Conservation (phyloP, 2,329 filamentous ascomycete species). For the Fusarium sp. region DNA sequence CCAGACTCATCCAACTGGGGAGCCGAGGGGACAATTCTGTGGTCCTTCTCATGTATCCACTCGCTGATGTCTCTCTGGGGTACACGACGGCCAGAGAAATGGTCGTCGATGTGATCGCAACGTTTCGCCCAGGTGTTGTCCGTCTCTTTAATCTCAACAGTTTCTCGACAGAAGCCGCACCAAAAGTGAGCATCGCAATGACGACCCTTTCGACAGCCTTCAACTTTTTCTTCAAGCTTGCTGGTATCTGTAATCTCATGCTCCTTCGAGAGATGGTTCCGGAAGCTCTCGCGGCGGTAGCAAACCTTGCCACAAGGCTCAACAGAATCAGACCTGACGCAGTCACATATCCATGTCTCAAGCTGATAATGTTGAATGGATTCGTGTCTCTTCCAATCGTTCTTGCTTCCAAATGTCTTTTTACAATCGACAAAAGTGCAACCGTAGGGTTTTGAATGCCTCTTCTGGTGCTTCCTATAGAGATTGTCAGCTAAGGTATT, state of each 20-base stretch:
- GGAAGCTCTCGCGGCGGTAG: slow-evolving; percentile 67
- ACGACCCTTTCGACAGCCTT: slow-evolving; percentile 68
- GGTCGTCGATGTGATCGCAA: slow-evolving; percentile 78
- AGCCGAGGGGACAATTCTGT: not conserved
- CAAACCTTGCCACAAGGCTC: slow-evolving; percentile 66
- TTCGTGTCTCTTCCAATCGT: slow-evolving; percentile 94
- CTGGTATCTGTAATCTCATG: slow-evolving; percentile 53
- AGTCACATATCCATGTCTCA: slow-evolving; percentile 77
- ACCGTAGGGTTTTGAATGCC: slow-evolving; percentile 82
- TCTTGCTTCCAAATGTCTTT: slow-evolving; percentile 88
- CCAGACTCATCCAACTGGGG: not conserved
- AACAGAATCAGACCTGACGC: slow-evolving; percentile 34
- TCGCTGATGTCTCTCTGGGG: slow-evolving; percentile 58
- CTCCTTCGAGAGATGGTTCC: slow-evolving; percentile 65
- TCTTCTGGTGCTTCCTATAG: slow-evolving; percentile 81
- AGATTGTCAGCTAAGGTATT: slow-evolving; percentile 17
- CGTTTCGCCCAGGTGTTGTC: slow-evolving; percentile 65
- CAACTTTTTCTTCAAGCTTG: slow-evolving; percentile 55
- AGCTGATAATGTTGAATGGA: slow-evolving; percentile 77
- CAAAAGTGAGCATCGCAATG: slow-evolving; percentile 76
- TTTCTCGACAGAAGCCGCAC: slow-evolving; percentile 82
- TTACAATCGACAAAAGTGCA: slow-evolving; percentile 78
- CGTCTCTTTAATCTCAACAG: slow-evolving; percentile 58
- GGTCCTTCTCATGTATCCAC: slow-evolving; percentile 58
- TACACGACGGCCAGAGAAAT: slow-evolving; percentile 65